Conservation (phyloP, 75 land plant genomes). For the Cryptomeria japonica region DNA sequence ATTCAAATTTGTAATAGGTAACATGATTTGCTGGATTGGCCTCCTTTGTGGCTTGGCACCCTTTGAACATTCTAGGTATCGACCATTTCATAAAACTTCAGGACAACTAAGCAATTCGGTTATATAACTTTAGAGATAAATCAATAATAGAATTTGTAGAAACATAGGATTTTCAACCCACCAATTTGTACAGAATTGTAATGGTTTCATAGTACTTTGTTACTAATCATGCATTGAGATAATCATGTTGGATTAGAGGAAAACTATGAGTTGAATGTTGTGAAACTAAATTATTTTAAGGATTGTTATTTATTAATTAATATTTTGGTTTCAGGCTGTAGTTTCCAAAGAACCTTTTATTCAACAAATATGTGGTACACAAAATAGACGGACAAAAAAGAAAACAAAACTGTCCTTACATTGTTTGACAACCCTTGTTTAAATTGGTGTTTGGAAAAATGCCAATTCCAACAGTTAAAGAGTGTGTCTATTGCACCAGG, state of each 20-base stretch:
- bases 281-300: too few species aligned
- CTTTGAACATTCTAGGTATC: background rate
- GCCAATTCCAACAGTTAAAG: too few species aligned
- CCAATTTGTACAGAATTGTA: background rate
- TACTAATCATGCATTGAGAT: background rate
- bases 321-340: too few species aligned
- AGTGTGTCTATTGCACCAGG: too few species aligned
- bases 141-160: background rate
- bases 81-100: background rate
- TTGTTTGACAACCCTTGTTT: too few species aligned
- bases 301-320: too few species aligned
- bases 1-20: background rate
- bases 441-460: too few species aligned
- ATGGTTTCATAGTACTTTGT: background rate
- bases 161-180: background rate
- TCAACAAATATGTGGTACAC: too few species aligned
- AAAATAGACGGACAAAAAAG: too few species aligned
- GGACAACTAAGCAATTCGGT: background rate
- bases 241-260: background rate
- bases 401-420: too few species aligned
- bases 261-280: too few species aligned
- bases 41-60: background rate
- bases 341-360: too few species aligned
- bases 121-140: background rate
- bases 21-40: background rate